These are phyloP conservation scores for Xanthoconium purpureum DNA, from an alignment of 768 basidiomycete genomes.

Conservation along the genomic window DNA sequence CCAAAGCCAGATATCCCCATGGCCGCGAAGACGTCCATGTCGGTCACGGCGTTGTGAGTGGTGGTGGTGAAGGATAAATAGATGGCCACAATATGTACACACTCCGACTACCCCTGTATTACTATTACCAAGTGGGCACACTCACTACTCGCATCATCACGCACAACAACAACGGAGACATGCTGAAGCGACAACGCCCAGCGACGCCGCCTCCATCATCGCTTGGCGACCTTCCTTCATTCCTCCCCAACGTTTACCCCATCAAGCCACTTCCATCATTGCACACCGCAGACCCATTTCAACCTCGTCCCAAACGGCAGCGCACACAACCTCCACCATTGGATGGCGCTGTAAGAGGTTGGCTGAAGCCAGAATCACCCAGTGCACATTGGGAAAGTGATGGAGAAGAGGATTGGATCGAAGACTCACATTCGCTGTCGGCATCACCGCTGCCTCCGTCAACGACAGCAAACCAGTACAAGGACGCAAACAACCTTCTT, in stretches of 20 bases:
- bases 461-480: constrained; percentile 43
- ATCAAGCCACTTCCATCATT: constrained; percentile 11
- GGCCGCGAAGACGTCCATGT: constrained; percentile 70
- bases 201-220: constrained; percentile 41
- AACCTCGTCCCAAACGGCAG: constrained; percentile 49
- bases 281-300: constrained; percentile 8
- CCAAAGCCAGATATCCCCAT: constrained; percentile 88
- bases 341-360: constrained; percentile 52
- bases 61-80: constrained; percentile 9
- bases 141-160: constrained; percentile 6
- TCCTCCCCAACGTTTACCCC: constrained; percentile 9
- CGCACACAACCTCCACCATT: constrained; percentile 50
- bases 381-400: constrained; percentile 21
- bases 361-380: constrained; percentile 26
- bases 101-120: constrained; percentile 22
- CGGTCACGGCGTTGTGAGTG: constrained; percentile 38
- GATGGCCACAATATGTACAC: constrained; percentile 8
- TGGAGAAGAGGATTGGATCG: constrained; percentile 34
- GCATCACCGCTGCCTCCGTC: constrained; percentile 10
- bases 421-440: constrained; percentile 35
- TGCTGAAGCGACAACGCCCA: constrained; percentile 56
- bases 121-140: background rate
- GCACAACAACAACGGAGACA: constrained; percentile 19
- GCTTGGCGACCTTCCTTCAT: constrained; percentile 25
- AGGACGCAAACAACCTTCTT: constrained; percentile 59